Evolutionary conservation across 257 asterid species (phyloP), one percentile per base, ranked within the genome.

Genomic region (Capsicum baccatum): DNA sequence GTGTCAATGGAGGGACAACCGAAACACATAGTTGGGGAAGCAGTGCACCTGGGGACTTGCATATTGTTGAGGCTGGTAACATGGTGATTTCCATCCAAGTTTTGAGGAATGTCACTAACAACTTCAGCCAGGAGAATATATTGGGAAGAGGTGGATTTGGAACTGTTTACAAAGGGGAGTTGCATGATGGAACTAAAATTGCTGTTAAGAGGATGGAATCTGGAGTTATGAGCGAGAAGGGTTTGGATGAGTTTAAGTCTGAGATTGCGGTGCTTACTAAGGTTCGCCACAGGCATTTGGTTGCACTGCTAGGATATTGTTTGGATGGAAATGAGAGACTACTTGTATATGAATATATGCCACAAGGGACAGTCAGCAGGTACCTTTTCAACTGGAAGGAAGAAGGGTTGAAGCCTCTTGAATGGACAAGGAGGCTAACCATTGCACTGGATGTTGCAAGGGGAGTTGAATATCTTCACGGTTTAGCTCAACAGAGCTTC

Each of bases 201-300:
- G 86, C 83, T 16, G 86, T 83, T 11, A 83, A 83, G 63, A 83
- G 84, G 48, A 84, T 84, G 86, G 83, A 84, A 76, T 84, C 86
- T 64, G 86, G 86, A 62, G 83, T 84, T 56, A 78, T 84, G 83
- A 80, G 81, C 15, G 84, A 79, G 79, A 84, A 84, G 71, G 84
- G 87, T 7, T 79, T 84, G 69, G 84, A 84, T 55, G 87, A 84
- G 81, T 84, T 84, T 58, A 83, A 60, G 14, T 73, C 70, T 58
- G 82, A 83, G 58, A 83, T 83, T 42, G 76, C 86, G 3, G 83
- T 84, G 42, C 86, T 84, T 60, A 84, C 86, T 19, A 84, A 78
- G 79, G 86, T 84, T 62, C 44, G 79, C 21, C 86, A 84, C 79
- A 84, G 86, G 69, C 86, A 84, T 84, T 82, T 84, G 79, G 83